Conservation (phyloP, 108 stramenopile genomes). For the Epithemia pelagica region DNA sequence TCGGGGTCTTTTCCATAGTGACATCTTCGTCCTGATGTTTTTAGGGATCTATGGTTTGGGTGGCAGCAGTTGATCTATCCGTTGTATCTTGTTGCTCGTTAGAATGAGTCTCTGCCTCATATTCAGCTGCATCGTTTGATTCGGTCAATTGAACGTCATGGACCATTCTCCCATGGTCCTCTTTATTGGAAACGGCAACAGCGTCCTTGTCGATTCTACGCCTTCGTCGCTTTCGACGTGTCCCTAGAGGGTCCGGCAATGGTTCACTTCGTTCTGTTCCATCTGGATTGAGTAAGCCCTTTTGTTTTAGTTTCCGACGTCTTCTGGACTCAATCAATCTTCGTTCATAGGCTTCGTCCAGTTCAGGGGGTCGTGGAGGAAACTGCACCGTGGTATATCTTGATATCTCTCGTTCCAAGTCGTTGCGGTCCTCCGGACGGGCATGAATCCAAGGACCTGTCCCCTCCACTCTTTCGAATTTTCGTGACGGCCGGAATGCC, state of each 20-base stretch:
- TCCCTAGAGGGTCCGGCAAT: not conserved
- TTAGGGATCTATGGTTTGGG: too few relatives aligned
- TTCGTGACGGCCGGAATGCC: slow-evolving; percentile 28
- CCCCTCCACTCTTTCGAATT: slow-evolving; percentile 33
- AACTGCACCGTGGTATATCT: slow-evolving; percentile 53
- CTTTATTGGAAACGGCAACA: too few relatives aligned
- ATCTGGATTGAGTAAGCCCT: slow-evolving; percentile 27
- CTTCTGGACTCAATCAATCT: slow-evolving; percentile 16
- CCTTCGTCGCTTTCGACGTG: not conserved
- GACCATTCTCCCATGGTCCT: too few relatives aligned
- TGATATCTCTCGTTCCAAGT: slow-evolving; percentile 67
- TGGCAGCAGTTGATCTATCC: too few relatives aligned
- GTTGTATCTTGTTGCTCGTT: too few relatives aligned
- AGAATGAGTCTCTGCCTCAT: too few relatives aligned
- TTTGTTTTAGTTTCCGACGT: slow-evolving; percentile 13
- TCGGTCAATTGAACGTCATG: too few relatives aligned
- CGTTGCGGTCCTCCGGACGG: slow-evolving; percentile 36
- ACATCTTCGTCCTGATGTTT: too few relatives aligned
- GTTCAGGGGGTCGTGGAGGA: slow-evolving; percentile 54
- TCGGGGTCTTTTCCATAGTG: too few relatives aligned
- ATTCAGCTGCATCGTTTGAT: too few relatives aligned
- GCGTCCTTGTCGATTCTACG: too few relatives aligned
- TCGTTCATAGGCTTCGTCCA: slow-evolving; percentile 51
- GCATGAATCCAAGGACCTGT: slow-evolving; percentile 62
- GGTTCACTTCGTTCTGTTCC: slow-evolving; percentile 8